Conservation (phyloP, 2,329 filamentous ascomycete species). For the Geoglossum cookeanum region DNA sequence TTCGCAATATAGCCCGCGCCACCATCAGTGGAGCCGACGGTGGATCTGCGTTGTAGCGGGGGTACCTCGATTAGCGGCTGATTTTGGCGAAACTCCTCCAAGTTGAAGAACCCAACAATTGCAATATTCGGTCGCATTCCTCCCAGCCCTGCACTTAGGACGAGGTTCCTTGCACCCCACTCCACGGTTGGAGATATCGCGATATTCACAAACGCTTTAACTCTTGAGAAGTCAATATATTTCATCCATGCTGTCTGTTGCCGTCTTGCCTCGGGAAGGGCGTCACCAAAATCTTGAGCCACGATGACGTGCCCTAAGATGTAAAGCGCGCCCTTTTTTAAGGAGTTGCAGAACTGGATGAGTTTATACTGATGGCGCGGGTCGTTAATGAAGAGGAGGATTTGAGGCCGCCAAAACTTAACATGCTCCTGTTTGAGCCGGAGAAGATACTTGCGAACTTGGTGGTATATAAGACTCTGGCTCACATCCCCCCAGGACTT, state of each 20-base stretch:
- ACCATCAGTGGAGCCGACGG: slow-evolving; percentile 15
- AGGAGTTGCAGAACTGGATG: slow-evolving; percentile 77
- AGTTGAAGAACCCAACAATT: slow-evolving; percentile 60
- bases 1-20: not conserved
- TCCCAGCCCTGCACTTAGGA: slow-evolving; percentile 62
- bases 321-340: slow-evolving; percentile 75
- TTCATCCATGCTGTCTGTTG: slow-evolving; percentile 72
- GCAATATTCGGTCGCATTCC: slow-evolving; percentile 84
- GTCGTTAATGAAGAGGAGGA: slow-evolving; percentile 67
- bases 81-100: slow-evolving; percentile 52
- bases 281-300: slow-evolving; percentile 58
- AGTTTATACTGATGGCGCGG: slow-evolving; percentile 64
- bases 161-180: slow-evolving; percentile 70
- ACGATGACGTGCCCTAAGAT: slow-evolving; percentile 79
- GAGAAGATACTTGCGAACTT: slow-evolving; percentile 73
- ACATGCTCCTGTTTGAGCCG: slow-evolving; percentile 75
- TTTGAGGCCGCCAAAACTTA: slow-evolving; percentile 84
- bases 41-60: slow-evolving; percentile 19
- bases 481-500: slow-evolving; percentile 85
- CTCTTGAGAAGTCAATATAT: slow-evolving; percentile 68
- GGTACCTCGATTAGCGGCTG: slow-evolving; percentile 38
- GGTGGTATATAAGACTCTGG: slow-evolving; percentile 72
- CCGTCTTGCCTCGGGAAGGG: slow-evolving; percentile 61
- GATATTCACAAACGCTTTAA: slow-evolving; percentile 80
- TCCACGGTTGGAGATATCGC: slow-evolving; percentile 65